Percentiles rank a stretch among this genome's conserved stretches.
Conservation (phyloP, 2,329 filamentous ascomycete species). For the Reticulascus tulasneorum region DNA sequence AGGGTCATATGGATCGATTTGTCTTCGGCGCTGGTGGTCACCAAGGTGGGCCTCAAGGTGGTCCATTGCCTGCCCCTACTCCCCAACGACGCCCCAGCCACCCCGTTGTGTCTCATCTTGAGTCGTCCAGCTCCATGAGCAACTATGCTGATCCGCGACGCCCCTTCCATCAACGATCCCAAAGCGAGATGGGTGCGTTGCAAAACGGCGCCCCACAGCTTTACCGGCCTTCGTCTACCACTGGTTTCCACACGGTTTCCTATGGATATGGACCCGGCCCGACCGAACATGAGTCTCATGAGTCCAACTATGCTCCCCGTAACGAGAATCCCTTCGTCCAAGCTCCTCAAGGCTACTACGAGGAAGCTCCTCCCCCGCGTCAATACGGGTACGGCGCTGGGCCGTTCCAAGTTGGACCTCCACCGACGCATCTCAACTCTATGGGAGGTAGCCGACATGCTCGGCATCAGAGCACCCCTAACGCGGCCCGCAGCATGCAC, state of each 20-base stretch:
- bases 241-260: slow-evolving; percentile 8
- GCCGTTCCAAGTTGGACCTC: slow-evolving; percentile 7
- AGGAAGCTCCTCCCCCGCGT: slow-evolving; percentile 13
- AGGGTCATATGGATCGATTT: slow-evolving; percentile 13
- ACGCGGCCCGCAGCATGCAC: slow-evolving; percentile 12
- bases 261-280: slow-evolving; percentile 10
- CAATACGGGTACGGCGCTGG: slow-evolving; percentile 13
- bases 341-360: slow-evolving; percentile 16
- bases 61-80: slow-evolving; percentile 17
- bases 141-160: slow-evolving; percentile 17
- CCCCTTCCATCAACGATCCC: slow-evolving; percentile 23
- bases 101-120: slow-evolving; percentile 17
- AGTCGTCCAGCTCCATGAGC: slow-evolving; percentile 11
- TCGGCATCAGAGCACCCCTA: slow-evolving; percentile 27
- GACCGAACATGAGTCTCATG: slow-evolving; percentile 14
- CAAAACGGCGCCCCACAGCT: slow-evolving; percentile 11
- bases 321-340: slow-evolving; percentile 11
- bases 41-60: slow-evolving; percentile 10
- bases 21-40: slow-evolving; percentile 11
- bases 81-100: slow-evolving; percentile 18
- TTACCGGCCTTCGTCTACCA: slow-evolving; percentile 15
- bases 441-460: slow-evolving; percentile 16
- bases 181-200: slow-evolving; percentile 20
- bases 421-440: slow-evolving; percentile 4
- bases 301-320: slow-evolving; percentile 12